Percentiles rank a stretch among this genome's conserved stretches.
Evolutionary conservation across 1,284 basidiomycete species (phyloP).

Genomic region (Cutaneotrichosporon dermatis): DNA sequence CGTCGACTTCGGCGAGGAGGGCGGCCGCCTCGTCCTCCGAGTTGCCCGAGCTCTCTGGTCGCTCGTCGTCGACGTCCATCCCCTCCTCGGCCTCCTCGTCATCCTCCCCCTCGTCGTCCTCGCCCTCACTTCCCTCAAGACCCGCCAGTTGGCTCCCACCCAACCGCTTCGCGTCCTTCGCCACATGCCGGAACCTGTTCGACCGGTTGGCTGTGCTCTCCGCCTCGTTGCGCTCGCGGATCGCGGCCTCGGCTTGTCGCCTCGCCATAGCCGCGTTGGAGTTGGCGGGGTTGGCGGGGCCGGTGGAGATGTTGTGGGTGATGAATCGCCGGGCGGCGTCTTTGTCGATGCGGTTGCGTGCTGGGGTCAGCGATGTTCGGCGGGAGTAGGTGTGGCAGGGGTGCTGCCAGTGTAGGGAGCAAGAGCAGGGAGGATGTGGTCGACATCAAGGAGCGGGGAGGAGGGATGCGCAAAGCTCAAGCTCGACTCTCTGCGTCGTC

Average conservation of each 20-base stretch:
- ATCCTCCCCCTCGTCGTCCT: too few relatives aligned
- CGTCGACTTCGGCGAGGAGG: conserved; percentile 1
- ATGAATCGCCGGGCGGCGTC: conserved; percentile 41
- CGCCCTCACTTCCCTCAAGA: too few relatives aligned
- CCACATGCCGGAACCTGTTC: conserved; percentile 31
- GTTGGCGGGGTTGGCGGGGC: conserved; percentile 10
- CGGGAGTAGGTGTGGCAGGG: too few relatives aligned
- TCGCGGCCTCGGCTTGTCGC: conserved; percentile 17
- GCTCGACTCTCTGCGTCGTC: too few relatives aligned
- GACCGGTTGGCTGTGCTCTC: conserved; percentile 5
- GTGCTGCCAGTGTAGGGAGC: too few relatives aligned
- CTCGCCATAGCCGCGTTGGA: conserved; percentile 13
- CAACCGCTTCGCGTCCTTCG: conserved; percentile 6
- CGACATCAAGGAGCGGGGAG: too few relatives aligned
- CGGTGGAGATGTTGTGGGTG: conserved; percentile 24
- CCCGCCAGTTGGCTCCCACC: background rate
- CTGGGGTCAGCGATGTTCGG: conserved; percentile 6
- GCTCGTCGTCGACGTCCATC: conserved; percentile 19
- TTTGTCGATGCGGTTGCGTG: conserved; percentile 26
- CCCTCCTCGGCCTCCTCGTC: background rate
- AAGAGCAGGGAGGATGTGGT: too few relatives aligned
- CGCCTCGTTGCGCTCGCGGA: background rate
- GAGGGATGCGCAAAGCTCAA: too few relatives aligned
- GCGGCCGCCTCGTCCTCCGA: conserved; percentile 5
- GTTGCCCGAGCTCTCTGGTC: conserved; percentile 3